Conservation (phyloP, 1,139 yeast genomes). For the Sugiyamaella novakii region DNA sequence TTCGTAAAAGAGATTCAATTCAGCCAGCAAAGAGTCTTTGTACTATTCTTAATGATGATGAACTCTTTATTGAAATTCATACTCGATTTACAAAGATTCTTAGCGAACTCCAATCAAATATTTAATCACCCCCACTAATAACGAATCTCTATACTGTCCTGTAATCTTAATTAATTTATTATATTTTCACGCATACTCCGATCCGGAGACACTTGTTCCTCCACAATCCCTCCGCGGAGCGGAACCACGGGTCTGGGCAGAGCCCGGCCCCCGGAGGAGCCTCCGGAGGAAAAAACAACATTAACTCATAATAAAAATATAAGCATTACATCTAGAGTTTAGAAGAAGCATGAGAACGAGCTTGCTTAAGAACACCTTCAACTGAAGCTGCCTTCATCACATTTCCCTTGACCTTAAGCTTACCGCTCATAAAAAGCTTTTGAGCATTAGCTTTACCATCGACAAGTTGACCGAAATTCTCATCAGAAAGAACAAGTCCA, state of each 20-base stretch:
- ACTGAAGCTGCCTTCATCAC: conserved; percentile 86
- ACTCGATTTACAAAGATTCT: conserved; percentile 49
- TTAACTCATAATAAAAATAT: no score
- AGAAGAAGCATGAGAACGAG: conserved; percentile 51
- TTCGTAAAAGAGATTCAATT: conserved; percentile 52
- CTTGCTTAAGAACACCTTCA: conserved; percentile 69
- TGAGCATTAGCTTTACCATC: conserved; percentile 82
- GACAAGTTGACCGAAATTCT: conserved; percentile 63
- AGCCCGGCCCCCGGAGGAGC: conserved; percentile 13
- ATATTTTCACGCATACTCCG: conserved; percentile 1
- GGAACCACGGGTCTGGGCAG: conserved; percentile 7
- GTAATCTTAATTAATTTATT: no score
- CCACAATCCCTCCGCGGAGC: conserved; percentile 4
- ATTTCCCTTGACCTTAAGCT: conserved; percentile 83
- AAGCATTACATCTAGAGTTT: conserved; percentile 51
- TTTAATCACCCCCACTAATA: neutral
- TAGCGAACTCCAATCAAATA: conserved; percentile 26
- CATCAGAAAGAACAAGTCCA: conserved; percentile 63
- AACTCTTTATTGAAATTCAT: conserved; percentile 64
- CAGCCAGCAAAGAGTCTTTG: conserved; percentile 58
- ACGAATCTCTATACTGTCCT: neutral
- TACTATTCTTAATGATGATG: conserved; percentile 61
- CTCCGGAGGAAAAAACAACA: neutral
- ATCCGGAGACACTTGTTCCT: conserved; percentile 5
- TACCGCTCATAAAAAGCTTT: conserved; percentile 80